These are phyloP conservation scores for Alternaria panax DNA, from an alignment of 2,329 filamentous ascomycete species.

Conservation along the genomic window DNA sequence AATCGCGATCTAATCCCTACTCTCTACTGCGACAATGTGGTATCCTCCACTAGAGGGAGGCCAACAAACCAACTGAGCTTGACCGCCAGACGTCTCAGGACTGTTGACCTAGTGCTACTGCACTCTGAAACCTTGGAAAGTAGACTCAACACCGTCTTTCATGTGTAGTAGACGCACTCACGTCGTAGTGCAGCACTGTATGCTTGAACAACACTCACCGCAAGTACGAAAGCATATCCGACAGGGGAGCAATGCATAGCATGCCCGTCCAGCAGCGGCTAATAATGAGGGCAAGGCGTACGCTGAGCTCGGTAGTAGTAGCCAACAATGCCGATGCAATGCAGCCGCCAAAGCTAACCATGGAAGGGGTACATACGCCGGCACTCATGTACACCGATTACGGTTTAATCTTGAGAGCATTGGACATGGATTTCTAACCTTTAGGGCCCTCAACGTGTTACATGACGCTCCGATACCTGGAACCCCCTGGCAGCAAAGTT, in stretches of 20 bases:
- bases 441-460: neutral
- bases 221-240: neutral
- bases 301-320: conserved; percentile 1
- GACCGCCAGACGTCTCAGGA: neutral
- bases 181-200: neutral
- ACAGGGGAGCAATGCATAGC: neutral
- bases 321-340: conserved; percentile 2
- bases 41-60: neutral
- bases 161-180: neutral
- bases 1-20: neutral
- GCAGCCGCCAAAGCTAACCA: conserved; percentile 3
- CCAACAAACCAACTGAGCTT: neutral
- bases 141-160: neutral
- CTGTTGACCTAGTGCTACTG: neutral
- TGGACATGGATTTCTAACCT: neutral
- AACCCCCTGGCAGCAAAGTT: neutral
- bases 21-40: neutral
- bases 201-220: conserved; percentile 3
- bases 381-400: neutral
- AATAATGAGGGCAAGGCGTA: neutral
- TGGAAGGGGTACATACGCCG: neutral
- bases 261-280: neutral
- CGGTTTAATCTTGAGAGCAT: neutral
- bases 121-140: neutral
- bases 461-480: conserved; percentile 1